Evolutionary conservation across 768 basidiomycete genomes (phyloP), one percentile per base, ranked within the genome.

Genomic region (Psilocybe sp.): DNA sequence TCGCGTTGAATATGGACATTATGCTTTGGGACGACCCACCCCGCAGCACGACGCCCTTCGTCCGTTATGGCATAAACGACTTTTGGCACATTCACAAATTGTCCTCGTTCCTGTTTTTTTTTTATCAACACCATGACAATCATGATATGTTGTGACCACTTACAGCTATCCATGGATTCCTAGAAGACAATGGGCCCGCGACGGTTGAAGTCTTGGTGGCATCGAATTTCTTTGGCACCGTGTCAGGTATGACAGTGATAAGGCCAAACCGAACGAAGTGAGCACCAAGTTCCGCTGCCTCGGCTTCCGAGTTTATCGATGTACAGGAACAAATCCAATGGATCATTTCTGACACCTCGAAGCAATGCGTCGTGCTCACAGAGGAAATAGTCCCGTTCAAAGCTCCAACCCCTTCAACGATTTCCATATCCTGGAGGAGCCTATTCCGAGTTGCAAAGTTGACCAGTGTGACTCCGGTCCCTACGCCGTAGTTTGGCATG

Each of bases 241-340:
- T 46, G 20, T 51, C 44, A 23, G 45, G 23, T 12, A 47, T 46
- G 2, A 46, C 11, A 7, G 40, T 41, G 10, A 54, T 35, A 8
- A 54, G 45, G 4, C 53, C 53, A 31, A 50, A 43, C 5, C 53
- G 49, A 38, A 54, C 49, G 34, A 54, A 50, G 18, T 54, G 53
- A 11, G 53, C 53, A 14, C 49, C 53, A 34, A 54, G 38, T 43
- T 54, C 49, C 7, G 53, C 49, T 7, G 53, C 53, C 45, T 54
- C 53, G 15, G 23, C 36, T 16, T 41, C 41, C 5, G 49, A 49
- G n/a, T 19, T 28, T n/a, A 54, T 42, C 8, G 16, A 40, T n/a
- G 48, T 47, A 31, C 33, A 28, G 18, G 47, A 40, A 35, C 53
- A 50, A 5, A 54, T 33, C 44, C 35, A 50, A 8, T 46, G 35